Base-by-base conservation (phyloP, 2,329 filamentous ascomycete genomes). In the Alternaria ethzedia region DNA sequence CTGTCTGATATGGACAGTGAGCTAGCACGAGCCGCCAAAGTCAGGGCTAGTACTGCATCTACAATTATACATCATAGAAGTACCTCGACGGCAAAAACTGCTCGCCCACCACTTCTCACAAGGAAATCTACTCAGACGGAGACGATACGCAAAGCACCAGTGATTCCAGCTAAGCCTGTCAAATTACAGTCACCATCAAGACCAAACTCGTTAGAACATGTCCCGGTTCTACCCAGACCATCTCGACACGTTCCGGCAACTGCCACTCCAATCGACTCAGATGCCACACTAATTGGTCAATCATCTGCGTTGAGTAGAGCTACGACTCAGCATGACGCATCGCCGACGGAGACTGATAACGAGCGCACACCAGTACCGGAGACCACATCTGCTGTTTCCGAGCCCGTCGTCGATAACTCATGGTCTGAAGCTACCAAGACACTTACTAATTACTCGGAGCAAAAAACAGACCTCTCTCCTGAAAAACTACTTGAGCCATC, bases 1-100 rank as follows among this genome's bases (percentile, higher is more conserved):
- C 25, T 80, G 23, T 57, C 70, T 9, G 73, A 76, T 10, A 74
- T 80, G 76, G 72, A 77, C 21, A 54, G 63, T 7, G 72, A 75
- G 43, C 63, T 80, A 11, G 57, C 46, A n/a, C 69, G 63, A 10
- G 67, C 70, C 8, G 69, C 71, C 3, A 72, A 67, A 45, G 47
- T 63, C 15, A 70, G 65, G 20, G 51, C 70, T 44, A 68, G 69
- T 32, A 69, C 62, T 20, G 52, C 65, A 44, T 57, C 66, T 5
- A 50, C 57, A 15, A 46, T 65, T 10, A 61, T 67, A 21, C 57
- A 64, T 11, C 66, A 63, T 32, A 65, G 71, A 46, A 69, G 72
- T 21, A 66, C 58, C 23, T 78, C 75, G 2, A 74, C 73, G 8
- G 52, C 61, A 17, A 66, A 56, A 44, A 51, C 56, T 17, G 32